phyloP scores from a whole-genome alignment of 2,329 filamentous ascomycete species.

The Leptographium flavum region DNA sequence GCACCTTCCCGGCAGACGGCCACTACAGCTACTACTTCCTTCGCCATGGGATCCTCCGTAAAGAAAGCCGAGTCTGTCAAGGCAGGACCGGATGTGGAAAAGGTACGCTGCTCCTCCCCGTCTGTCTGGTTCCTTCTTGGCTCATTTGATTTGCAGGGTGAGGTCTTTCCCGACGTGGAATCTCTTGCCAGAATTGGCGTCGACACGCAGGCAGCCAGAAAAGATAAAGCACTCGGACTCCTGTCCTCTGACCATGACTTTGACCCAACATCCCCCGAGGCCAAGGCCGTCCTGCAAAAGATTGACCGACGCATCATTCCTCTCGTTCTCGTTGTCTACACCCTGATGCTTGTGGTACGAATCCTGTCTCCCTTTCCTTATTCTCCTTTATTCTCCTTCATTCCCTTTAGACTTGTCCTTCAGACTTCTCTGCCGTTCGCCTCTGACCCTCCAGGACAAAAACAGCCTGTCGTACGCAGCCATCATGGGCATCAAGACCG shows the following conservation, averaged over 20 bases:
- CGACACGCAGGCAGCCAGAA: background rate
- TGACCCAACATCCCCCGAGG: background rate
- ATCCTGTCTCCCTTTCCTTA: background rate
- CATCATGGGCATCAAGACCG: constrained; percentile 47
- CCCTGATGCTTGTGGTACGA: background rate
- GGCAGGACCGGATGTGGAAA: background rate
- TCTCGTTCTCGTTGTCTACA: background rate
- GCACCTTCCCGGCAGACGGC: too few species aligned
- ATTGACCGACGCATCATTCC: background rate
- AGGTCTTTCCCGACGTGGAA: background rate
- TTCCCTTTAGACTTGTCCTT: too few species aligned
- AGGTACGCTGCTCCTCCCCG: background rate
- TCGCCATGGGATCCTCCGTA: background rate
- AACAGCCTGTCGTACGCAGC: constrained; percentile 47
- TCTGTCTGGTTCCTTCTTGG: background rate
- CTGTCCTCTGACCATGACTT: background rate
- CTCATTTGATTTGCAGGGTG: background rate
- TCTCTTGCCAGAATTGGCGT: background rate
- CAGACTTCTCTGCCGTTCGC: too few species aligned
- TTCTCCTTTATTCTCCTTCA: too few species aligned
- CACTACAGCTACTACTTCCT: too few species aligned
- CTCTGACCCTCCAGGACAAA: constrained; percentile 17
- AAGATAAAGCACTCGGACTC: background rate
- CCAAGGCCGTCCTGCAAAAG: background rate
- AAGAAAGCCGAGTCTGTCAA: background rate